Percentiles rank a stretch among this genome's conserved stretches.
Conservation (phyloP, 352 stramenopile species). For the Phytopythium sindhum region DNA sequence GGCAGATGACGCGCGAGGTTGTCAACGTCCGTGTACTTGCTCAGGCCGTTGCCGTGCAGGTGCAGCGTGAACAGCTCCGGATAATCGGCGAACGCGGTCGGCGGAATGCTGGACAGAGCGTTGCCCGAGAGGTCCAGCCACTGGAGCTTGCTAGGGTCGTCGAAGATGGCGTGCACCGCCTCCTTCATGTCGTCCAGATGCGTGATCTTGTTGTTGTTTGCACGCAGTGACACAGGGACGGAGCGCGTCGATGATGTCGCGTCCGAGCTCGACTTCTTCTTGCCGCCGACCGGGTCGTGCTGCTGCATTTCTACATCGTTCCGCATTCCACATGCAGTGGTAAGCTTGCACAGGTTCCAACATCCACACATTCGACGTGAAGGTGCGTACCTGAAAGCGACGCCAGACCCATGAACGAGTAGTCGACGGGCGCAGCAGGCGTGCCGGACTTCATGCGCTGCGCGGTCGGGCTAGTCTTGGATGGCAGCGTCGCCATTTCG, state of each 20-base stretch:
- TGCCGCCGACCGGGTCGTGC: constrained; percentile 53
- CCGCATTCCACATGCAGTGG: too few relatives aligned
- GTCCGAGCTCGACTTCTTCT: constrained; percentile 32
- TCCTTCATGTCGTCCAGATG: constrained; percentile 48
- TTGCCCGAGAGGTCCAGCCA: constrained; percentile 73
- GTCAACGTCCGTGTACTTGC: constrained; percentile 63
- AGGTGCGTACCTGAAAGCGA: constrained; percentile 39
- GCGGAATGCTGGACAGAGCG: constrained; percentile 27
- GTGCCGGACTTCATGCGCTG: constrained; percentile 4
- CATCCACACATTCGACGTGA: too few relatives aligned
- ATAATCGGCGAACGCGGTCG: constrained; percentile 40
- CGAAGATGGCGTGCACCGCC: constrained; percentile 45
- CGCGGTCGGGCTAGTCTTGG: constrained; percentile 4
- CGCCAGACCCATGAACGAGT: constrained; percentile 66
- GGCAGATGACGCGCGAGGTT: constrained; percentile 40
- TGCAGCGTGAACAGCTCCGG: constrained; percentile 62
- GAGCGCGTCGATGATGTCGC: constrained; percentile 10
- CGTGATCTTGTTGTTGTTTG: constrained; percentile 67
- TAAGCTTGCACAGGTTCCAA: too few relatives aligned
- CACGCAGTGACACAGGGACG: constrained; percentile 38
- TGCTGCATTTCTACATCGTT: constrained; percentile 45
- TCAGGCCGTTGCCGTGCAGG: constrained; percentile 68
- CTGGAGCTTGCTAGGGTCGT: constrained; percentile 41
- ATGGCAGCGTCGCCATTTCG: not conserved
- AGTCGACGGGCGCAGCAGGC: constrained; percentile 40